Evolutionary conservation across 2,329 filamentous ascomycete species (phyloP).

Genomic region (Hirsutella thompsonii): DNA sequence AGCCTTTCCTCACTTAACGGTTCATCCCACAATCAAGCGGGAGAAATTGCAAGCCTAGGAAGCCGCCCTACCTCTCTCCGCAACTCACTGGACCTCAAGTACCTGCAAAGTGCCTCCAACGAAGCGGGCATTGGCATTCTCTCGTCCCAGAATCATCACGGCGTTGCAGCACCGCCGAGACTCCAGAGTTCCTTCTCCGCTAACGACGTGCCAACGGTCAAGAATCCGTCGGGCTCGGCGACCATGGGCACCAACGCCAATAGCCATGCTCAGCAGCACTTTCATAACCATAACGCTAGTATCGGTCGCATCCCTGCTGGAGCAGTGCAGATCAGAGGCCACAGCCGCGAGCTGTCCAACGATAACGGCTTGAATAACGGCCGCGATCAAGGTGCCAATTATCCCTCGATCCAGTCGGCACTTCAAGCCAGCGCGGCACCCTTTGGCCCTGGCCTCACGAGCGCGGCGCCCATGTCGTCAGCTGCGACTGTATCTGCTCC

Average conservation of each 20-base stretch:
- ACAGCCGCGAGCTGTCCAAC: slow-evolving; percentile 58
- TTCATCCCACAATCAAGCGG: slow-evolving; percentile 24
- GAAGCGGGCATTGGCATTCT: slow-evolving; percentile 25
- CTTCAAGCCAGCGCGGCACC: slow-evolving; percentile 70
- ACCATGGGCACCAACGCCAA: slow-evolving; percentile 33
- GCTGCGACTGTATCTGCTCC: slow-evolving; percentile 12
- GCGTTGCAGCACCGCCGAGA: slow-evolving; percentile 51
- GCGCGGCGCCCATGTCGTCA: slow-evolving; percentile 13
- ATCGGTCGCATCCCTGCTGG: slow-evolving; percentile 66
- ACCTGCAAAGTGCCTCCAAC: slow-evolving; percentile 30
- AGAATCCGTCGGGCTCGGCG: slow-evolving; percentile 44
- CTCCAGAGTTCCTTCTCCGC: slow-evolving; percentile 82
- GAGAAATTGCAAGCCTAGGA: slow-evolving; percentile 33
- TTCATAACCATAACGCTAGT: slow-evolving; percentile 70
- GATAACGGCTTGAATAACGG: slow-evolving; percentile 26
- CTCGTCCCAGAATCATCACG: slow-evolving; percentile 34
- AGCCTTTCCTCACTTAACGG: slow-evolving; percentile 37
- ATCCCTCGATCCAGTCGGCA: slow-evolving; percentile 53
- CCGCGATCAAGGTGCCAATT: slow-evolving; percentile 33
- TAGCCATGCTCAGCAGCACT: slow-evolving; percentile 48
- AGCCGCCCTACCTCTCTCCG: slow-evolving; percentile 36
- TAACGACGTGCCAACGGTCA: slow-evolving; percentile 77
- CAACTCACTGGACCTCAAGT: slow-evolving; percentile 45
- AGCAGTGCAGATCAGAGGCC: slow-evolving; percentile 46
- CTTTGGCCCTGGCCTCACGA: slow-evolving; percentile 51